Evolutionary conservation across 768 basidiomycete species (phyloP).

Genomic region (Tylopilus sp.): DNA sequence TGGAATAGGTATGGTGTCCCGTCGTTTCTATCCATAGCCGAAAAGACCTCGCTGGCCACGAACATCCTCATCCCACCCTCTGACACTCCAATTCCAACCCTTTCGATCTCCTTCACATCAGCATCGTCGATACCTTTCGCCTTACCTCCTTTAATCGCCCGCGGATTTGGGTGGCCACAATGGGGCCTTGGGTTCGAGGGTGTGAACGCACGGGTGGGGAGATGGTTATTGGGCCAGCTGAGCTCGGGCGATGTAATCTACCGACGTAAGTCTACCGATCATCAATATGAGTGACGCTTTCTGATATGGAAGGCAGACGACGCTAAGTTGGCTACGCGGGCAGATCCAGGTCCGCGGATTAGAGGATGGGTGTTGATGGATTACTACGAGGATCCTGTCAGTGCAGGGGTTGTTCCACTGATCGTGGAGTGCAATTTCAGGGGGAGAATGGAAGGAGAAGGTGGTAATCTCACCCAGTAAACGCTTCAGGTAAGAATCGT

Average conservation of each 20-base stretch:
- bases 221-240: slow-evolving; percentile 65
- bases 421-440: slow-evolving; percentile 78
- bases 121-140: slow-evolving; percentile 81
- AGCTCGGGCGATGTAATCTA: not conserved
- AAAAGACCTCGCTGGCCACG: slow-evolving; percentile 66
- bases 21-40: slow-evolving; percentile 77
- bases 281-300: not conserved
- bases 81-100: slow-evolving; percentile 38
- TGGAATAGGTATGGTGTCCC: slow-evolving; percentile 70
- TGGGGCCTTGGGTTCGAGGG: slow-evolving; percentile 81
- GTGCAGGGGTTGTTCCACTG: slow-evolving; percentile 54
- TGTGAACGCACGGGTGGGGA: slow-evolving; percentile 70
- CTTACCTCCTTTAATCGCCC: slow-evolving; percentile 70
- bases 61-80: slow-evolving; percentile 46
- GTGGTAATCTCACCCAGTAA: slow-evolving; percentile 24
- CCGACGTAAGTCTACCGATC: not conserved
- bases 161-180: slow-evolving; percentile 80
- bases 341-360: slow-evolving; percentile 39
- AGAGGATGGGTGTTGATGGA: slow-evolving; percentile 79
- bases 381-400: slow-evolving; percentile 59
- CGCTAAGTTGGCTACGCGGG: not conserved
- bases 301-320: not conserved
- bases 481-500: no score
- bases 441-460: slow-evolving; percentile 42
- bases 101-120: slow-evolving; percentile 79